These are phyloP conservation scores for Termitomyces sp. DNA, from an alignment of 768 basidiomycete genomes.

Conservation along the genomic window DNA sequence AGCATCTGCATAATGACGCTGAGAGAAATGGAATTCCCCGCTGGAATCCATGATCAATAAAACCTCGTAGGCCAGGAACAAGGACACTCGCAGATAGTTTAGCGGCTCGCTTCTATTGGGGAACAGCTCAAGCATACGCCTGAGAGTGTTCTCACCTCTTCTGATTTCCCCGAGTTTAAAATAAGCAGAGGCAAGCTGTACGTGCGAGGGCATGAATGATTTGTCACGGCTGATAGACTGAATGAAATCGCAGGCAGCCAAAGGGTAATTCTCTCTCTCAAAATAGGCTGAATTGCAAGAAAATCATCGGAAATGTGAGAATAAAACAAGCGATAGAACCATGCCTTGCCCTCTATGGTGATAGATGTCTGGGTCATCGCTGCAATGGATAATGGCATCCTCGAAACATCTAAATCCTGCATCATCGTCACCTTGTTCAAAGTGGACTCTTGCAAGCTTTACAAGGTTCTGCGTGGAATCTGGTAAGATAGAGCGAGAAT, in stretches of 20 bases:
- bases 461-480: slow-evolving; percentile 83
- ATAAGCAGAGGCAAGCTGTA: slow-evolving; percentile 93
- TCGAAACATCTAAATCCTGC: slow-evolving; percentile 90
- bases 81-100: slow-evolving; percentile 80
- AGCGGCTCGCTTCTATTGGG: slow-evolving; percentile 82
- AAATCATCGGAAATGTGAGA: not conserved
- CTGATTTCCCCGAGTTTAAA: slow-evolving; percentile 77
- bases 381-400: slow-evolving; percentile 74
- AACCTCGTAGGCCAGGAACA: not conserved
- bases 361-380: slow-evolving; percentile 90
- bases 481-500: slow-evolving; percentile 64
- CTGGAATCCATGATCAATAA: slow-evolving; percentile 31
- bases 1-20: slow-evolving; percentile 80
- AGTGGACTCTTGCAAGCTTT: slow-evolving; percentile 93
- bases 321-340: slow-evolving; percentile 11
- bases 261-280: slow-evolving; percentile 71
- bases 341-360: slow-evolving; percentile 96
- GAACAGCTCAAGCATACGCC: slow-evolving; percentile 78
- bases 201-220: slow-evolving; percentile 91
- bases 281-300: slow-evolving; percentile 61
- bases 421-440: slow-evolving; percentile 83
- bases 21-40: slow-evolving; percentile 90
- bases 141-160: slow-evolving; percentile 81
- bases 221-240: slow-evolving; percentile 85
- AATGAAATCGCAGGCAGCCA: slow-evolving; percentile 87